phyloP scores from a whole-genome alignment of 1,284 basidiomycete species.

The Gymnopus androsaceus region DNA sequence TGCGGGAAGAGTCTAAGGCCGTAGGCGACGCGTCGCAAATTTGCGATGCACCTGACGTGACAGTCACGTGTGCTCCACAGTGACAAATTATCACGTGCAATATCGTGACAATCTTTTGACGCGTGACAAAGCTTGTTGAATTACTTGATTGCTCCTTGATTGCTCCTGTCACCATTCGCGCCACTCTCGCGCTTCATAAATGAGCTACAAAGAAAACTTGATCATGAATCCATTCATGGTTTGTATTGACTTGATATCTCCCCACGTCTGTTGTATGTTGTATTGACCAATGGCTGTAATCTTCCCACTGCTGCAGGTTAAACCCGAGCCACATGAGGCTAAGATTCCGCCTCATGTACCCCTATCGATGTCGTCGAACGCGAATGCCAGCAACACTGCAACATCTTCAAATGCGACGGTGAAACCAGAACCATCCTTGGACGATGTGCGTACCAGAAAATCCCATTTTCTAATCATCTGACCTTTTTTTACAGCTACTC shows the following conservation, averaged over 20 bases:
- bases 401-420: conserved; percentile 4
- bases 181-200: conserved; percentile 18
- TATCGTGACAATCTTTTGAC: no score
- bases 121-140: no score
- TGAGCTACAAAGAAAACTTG: background rate
- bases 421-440: conserved; percentile 16
- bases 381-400: no score
- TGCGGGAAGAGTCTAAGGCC: no score
- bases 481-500: background rate
- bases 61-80: no score
- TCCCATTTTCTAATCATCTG: background rate
- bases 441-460: background rate
- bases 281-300: background rate
- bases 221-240: background rate
- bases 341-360: conserved; percentile 27
- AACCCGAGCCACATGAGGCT: conserved; percentile 44
- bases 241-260: background rate
- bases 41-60: no score
- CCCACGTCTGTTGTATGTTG: background rate
- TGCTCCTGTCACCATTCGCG: no score
- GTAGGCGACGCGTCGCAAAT: no score
- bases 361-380: conserved; percentile 22
- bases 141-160: no score
- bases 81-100: no score
- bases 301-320: conserved; percentile 28